Conservation (phyloP, 2,329 filamentous ascomycete genomes). For the Madurella fahalii region DNA sequence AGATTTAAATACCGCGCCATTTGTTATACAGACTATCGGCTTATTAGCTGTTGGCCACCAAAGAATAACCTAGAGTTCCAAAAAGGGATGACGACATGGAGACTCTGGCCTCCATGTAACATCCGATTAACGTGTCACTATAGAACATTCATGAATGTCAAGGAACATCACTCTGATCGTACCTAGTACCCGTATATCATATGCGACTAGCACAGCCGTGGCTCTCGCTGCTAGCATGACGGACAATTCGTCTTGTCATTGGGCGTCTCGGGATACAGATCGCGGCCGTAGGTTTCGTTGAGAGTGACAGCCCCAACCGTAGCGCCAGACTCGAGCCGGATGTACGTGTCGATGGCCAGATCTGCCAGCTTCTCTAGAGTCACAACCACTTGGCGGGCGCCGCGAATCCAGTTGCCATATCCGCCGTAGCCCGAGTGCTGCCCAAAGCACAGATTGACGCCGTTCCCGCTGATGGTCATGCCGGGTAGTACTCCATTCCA, state of each 20-base stretch:
- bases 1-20: too few species aligned
- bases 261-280: constrained; percentile 39
- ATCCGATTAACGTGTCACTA: too few species aligned
- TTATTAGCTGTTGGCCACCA: too few species aligned
- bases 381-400: constrained; percentile 45
- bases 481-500: constrained; percentile 29
- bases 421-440: constrained; percentile 68
- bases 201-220: too few species aligned
- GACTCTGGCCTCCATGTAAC: too few species aligned
- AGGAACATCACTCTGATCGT: too few species aligned
- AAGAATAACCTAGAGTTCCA: too few species aligned
- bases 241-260: constrained; percentile 25
- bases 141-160: too few species aligned
- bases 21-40: too few species aligned
- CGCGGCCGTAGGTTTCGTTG: constrained; percentile 49
- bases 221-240: constrained; percentile 11
- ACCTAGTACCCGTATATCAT: too few species aligned
- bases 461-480: constrained; percentile 35
- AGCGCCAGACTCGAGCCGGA: constrained; percentile 45
- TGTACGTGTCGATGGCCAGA: constrained; percentile 45
- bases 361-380: constrained; percentile 23
- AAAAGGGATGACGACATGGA: too few species aligned
- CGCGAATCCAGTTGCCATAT: constrained; percentile 61
- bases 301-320: constrained; percentile 43
- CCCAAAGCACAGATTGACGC: constrained; percentile 43